Evolutionary conservation across 164 flowering plant genomes (phyloP), one percentile per base, ranked within the genome.

Genomic region (Litsea cubeba): DNA sequence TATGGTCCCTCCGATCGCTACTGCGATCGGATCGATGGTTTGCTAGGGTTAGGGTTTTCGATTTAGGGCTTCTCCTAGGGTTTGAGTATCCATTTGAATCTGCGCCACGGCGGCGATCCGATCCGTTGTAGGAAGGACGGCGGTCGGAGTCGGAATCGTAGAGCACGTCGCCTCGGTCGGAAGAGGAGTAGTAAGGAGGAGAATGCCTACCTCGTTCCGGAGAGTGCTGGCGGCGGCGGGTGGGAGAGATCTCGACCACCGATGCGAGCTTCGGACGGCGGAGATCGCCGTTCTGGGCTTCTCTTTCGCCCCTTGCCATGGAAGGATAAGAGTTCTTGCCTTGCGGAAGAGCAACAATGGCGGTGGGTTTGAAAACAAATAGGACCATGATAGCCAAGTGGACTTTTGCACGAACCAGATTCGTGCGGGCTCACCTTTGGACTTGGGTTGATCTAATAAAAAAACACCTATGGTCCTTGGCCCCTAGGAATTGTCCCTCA

Each of bases 11-110:
- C 8, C 79, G 68, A 69, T 35, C 18, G 30, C 66, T 66, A 62
- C 12, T 64, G 22, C 68, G 69, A 11, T 26, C 71, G 28, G 57
- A 70, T 24, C 70, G 50, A 8, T 57, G 62, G 26, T 15, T 46
- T 18, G 58, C 74, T 57, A 32, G 65, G 23, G 73, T 50, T 62
- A 28, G 72, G 69, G 65, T 54, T 64, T 74, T 75, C 30, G 72
- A 74, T n/a, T 68, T 77, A 75, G 80, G 80, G 74, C 76, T 82
- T 54, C 71, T 73, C 50, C 81, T 81, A 81, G 77, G 83, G 82
- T 80, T 73, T 54, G 73, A 14, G 35, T 71, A 71, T 30, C 70
- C 76, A 23, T 74, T 73, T 1, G 85, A 79, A 57, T 76, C 68
- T 2, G 76, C 32, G 18, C 84, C 66, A 30, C 76, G 76, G 50